Evolutionary conservation across 257 asterid genomes (phyloP), one percentile per base, ranked within the genome.

Genomic region (Solanum appendiculatum): DNA sequence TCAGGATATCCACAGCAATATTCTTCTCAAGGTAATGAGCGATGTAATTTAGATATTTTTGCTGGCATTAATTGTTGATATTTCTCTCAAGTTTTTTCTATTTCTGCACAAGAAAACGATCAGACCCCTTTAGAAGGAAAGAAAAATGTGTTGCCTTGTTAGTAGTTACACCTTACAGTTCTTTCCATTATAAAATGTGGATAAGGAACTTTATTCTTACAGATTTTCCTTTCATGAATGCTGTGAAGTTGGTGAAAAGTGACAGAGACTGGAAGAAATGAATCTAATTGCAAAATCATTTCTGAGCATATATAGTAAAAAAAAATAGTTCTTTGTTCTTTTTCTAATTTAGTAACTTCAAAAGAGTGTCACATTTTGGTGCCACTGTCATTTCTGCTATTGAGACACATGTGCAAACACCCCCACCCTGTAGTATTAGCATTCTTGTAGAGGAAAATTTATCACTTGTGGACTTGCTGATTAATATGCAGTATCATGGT

Each of bases 1-100:
- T 89, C 97, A 83, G 95, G 95, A 74, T 93, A 93, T 89, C 96
- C 93, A 86, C 96, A 90, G 18, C 99, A 93, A 44, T 93, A 90
- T 91, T 92, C 95, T 16, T 88, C 96, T n/a, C 97, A 86, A 87
- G 98, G 98, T 95, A 90, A 64, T 81, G 66, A 81, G 20, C 7
- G 6, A 31, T 48, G 31, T 48, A 81, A 6, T 48, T 42, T 40
- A 12, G 66, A 87, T 84, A n/a, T 84, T 23, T 54, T 31, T 63
- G 64, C 54, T 34, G 37, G 48, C n/a, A 80, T 16, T 12, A 20
- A 6, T 34, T 16, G 37, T 84, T 27, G 56, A 46, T 88, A 82
- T 56, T 29, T 85, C 86, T 48, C 18, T 58, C 48, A 73, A 37
- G 85, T 60, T 63, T 60, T 40, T 36, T 86, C 29, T 80, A 66